Evolutionary conservation across 2,329 filamentous ascomycete species (phyloP), one percentile per base, ranked within the genome.

Genomic region (Metarhizium rileyi): DNA sequence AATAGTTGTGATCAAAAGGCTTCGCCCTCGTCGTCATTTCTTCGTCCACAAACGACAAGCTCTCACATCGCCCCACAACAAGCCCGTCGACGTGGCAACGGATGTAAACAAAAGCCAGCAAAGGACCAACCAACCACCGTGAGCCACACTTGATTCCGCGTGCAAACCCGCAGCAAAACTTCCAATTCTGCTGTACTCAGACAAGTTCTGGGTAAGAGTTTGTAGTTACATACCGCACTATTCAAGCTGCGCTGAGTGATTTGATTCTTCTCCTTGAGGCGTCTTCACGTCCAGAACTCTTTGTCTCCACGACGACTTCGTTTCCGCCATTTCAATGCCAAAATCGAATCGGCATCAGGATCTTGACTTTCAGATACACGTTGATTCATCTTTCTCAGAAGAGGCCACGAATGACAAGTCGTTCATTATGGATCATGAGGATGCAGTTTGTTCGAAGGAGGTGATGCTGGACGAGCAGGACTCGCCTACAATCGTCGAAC

Each of bases 331-430:
- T 43, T 35, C 23, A 36, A 60, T 59, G 52, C 43, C 53, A 59
- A 56, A 61, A 58, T 59, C 58, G 38, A 59, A 56, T 18, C 59
- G 55, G 53, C 56, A 53, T 45, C 56, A 60, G 49, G 66, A 72
- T 52, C 56, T 65, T 55, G 67, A 75, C 55, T 75, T 77, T 53
- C 61, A 73, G 8, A 76, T 73, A 55, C 70, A 72, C 65, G 64
- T 73, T 57, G 73, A 77, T 58, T 60, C 61, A 41, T 74, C 70
- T 48, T 74, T 70, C 56, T 44, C 70, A 49, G 69, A 62, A 58
- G 64, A 60, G 53, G 44, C 54, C 53, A 22, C 55, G 41, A 14
- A 50, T 46, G 59, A 46, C 49, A 53, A 27, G 10, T 33, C 25
- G 10, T 18, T 28, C 16, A 44, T 26, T 5, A 53, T 51, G 51